These are phyloP conservation scores for Eucalyptus leucophloia DNA, from an alignment of 345 rosid genomes.

Conservation along the genomic window DNA sequence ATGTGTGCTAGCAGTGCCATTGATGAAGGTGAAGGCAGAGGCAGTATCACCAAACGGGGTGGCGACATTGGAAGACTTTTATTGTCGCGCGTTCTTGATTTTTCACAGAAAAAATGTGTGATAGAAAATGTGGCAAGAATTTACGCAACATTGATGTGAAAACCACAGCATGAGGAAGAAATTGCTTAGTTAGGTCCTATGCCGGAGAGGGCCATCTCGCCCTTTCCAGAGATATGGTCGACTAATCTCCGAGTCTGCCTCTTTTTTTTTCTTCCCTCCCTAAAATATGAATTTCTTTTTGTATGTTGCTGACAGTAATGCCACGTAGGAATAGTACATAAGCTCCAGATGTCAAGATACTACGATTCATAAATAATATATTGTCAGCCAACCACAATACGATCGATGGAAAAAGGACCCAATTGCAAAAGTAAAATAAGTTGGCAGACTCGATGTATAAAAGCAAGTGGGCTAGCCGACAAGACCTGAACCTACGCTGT, in stretches of 20 bases:
- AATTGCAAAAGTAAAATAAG: background rate
- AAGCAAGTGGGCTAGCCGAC: background rate
- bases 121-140: background rate
- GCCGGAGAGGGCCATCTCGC: background rate
- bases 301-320: background rate
- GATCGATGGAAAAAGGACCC: background rate
- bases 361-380: background rate
- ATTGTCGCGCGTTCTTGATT: background rate
- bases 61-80: background rate
- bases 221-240: background rate
- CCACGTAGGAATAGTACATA: background rate
- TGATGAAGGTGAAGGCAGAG: background rate
- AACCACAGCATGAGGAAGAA: background rate
- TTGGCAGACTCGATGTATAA: background rate
- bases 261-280: accelerated
- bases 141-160: background rate
- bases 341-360: background rate
- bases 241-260: background rate
- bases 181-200: background rate
- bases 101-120: background rate
- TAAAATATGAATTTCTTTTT: background rate
- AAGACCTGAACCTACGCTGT: background rate
- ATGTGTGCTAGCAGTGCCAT: background rate
- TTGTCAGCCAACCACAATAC: background rate
- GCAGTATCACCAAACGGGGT: background rate